Base-by-base conservation (phyloP, 176 grass and related monocot genomes). In the Areca catechu region DNA sequence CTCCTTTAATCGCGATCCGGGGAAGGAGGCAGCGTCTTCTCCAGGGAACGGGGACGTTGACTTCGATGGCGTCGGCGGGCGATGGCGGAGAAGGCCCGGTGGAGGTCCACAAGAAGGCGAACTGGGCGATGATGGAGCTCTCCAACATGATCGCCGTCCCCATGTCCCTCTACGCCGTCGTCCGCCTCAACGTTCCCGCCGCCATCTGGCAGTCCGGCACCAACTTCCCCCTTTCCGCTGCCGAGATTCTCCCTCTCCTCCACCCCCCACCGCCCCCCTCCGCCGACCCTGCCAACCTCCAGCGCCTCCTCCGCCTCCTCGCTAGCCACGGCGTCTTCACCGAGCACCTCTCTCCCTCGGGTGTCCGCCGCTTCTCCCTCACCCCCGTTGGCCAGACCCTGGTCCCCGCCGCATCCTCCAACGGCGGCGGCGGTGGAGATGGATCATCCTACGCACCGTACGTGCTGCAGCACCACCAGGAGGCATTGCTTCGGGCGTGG, bases 391-490 rank as follows among this genome's bases (percentile, higher is more conserved):
- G 89, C 0, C 75, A 77, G 34, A 89, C 89, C 61, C 81, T 95
- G 1, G 78, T 80, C 0, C 54, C 79, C 30, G 30, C 30, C 30
- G 30, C 30, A 3, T 14, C 20, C 64, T 7, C 22, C 1, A 29
- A 19, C 10, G 18, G 30, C 60, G 69, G 52, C 14, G 16, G 58
- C 3, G 68, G 75, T 56, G 30, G 5, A 30, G 29, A 30, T 7
- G 30, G 30, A 34, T 7, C 67, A 0, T 90, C 86, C 2, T 95
- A 85, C 71, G 85, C 84, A 14, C 81, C 84, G 54, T 89, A 95
- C 68, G 84, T 95, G 15, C 58, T 96, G 16, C 91, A 96, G 73
- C 86, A 96, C 66, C 91, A 96, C 71, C 86, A 96, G 83, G 86
- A 96, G 24, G 91, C 86, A 53, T 71, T 96, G 60, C 61, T 96